Evolutionary conservation across 805 yeast genomes (phyloP).

Genomic region (Metschnikowia proteae): DNA sequence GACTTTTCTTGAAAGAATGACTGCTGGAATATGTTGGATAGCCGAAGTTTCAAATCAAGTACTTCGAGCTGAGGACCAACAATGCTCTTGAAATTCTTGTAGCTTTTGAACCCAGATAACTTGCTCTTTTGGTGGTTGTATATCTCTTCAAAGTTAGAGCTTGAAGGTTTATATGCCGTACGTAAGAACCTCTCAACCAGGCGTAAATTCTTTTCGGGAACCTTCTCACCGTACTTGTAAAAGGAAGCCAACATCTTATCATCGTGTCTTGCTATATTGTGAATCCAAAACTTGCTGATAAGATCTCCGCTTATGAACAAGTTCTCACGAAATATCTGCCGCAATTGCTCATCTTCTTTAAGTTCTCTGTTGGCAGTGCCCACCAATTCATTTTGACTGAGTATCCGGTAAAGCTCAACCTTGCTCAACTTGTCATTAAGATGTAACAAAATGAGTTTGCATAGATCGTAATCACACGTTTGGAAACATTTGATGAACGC

Average conservation of each 20-base stretch:
- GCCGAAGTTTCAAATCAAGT: constrained; percentile 29
- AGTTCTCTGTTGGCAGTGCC: constrained; percentile 22
- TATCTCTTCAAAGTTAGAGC: constrained; percentile 7
- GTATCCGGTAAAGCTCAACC: constrained; percentile 65
- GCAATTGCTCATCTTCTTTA: constrained; percentile 14
- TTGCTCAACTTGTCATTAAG: constrained; percentile 52
- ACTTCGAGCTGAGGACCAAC: constrained; percentile 30
- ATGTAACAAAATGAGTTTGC: constrained; percentile 52
- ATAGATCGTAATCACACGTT: constrained; percentile 57
- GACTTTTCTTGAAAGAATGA: constrained; percentile 29
- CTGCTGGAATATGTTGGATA: constrained; percentile 32
- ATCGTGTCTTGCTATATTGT: constrained; percentile 26
- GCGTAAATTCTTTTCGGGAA: constrained; percentile 17
- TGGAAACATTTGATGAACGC: constrained; percentile 68
- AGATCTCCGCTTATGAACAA: constrained; percentile 35
- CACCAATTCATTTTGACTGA: constrained; percentile 46
- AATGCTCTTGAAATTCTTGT: constrained; percentile 19
- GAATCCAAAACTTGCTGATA: constrained; percentile 36
- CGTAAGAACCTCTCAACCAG: not conserved
- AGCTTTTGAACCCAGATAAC: constrained; percentile 15
- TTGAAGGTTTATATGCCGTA: not conserved
- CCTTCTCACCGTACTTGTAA: constrained; percentile 30
- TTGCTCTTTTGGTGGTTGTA: constrained; percentile 24
- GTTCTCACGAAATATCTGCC: constrained; percentile 16
- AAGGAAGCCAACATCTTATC: constrained; percentile 24